Base-by-base conservation (phyloP, 192 early-diverging fungal genomes). In the Phlyctochytrium arcticum region DNA sequence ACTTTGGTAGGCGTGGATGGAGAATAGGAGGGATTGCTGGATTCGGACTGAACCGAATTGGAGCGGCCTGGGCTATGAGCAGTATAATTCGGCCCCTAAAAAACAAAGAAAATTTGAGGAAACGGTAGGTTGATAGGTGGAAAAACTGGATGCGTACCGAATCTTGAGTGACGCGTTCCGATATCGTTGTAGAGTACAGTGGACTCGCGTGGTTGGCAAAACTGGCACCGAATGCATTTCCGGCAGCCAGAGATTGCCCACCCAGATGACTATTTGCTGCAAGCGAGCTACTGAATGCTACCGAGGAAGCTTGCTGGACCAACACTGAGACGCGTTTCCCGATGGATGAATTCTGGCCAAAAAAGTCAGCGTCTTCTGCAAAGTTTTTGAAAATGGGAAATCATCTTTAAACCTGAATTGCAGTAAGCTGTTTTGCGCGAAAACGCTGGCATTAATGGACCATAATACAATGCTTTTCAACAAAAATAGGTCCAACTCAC, bases 261-360 rank as follows among this genome's bases (percentile, higher is more conserved):
- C 27, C 21, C 27, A 19, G n/a, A 53, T 23, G 15, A 53, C 1
- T 12, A 53, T 26, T 23, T 32, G 29, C 36, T 47, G 68, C 31
- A 58, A 21, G 77, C 60, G 58, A 71, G 62, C 34, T 19, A 42
- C 6, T 35, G 37, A 39, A n/a, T n/a, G n/a, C n/a, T n/a, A n/a
- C n/a, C n/a, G n/a, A n/a, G 15, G 17, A 69, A 27, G 57, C 9
- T n/a, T 55, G 57, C 33, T 63, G 58, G 3, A 87, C 73, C 3
- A 78, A 79, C 15, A 86, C 66, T 4, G 88, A 90, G 36, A 91
- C 84, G 47, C 88, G 85, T 59, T 90, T 88, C 6, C 93, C 91
- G 23, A 92, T 87, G 5, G 88, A 77, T 8, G 89, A 89, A 68
- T 85, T 79, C 72, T 85, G 60, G 65, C 24, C 36, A 35, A 62